phyloP scores from a whole-genome alignment of 345 rosid species.

The Linum tenue region DNA sequence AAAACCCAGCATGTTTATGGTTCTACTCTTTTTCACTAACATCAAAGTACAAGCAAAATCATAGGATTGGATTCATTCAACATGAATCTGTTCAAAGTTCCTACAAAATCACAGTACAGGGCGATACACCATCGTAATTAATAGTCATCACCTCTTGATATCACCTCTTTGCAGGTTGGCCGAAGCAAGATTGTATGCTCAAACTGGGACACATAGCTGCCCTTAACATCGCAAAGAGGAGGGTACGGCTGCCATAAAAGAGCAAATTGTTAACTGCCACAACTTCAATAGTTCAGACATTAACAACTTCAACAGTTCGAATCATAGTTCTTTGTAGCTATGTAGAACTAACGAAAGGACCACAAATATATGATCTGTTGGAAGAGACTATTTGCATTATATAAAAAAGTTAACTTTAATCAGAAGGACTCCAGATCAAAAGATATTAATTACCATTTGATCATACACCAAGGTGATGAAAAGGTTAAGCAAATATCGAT shows the following conservation, averaged over 20 bases:
- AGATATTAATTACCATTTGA: not conserved
- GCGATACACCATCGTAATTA: conserved; percentile 13
- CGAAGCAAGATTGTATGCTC: conserved; percentile 88
- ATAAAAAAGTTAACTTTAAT: not conserved
- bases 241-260: conserved; percentile 59
- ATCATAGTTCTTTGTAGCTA: too few relatives aligned
- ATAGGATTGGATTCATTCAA: not conserved
- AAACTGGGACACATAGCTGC: conserved; percentile 88
- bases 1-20: too few relatives aligned
- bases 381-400: too few relatives aligned
- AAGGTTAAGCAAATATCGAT: not conserved
- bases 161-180: conserved; percentile 94
- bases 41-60: not conserved
- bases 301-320: not conserved
- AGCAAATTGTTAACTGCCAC: not conserved
- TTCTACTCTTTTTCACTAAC: not conserved
- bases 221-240: conserved; percentile 77
- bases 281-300: too few relatives aligned
- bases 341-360: too few relatives aligned
- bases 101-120: conserved; percentile 1
- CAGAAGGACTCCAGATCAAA: not conserved
- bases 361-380: not conserved
- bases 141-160: conserved; percentile 87
- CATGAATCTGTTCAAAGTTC: conserved; percentile 28
- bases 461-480: not conserved